Evolutionary conservation across 192 early-diverging fungal genomes (phyloP).

Genomic region (Backusella circina): DNA sequence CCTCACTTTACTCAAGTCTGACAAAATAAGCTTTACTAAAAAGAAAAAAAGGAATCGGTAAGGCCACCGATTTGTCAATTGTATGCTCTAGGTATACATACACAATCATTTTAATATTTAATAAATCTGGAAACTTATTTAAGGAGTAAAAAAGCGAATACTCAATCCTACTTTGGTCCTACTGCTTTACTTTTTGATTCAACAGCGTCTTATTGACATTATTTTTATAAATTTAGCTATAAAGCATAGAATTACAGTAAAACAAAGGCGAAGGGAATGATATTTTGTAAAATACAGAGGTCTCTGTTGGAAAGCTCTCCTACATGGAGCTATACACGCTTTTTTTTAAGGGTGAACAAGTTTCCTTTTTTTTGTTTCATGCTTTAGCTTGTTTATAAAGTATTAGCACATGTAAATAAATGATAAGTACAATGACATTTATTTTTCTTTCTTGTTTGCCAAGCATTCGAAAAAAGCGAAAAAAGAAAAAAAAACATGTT

Average conservation of each 20-base stretch:
- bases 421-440: not conserved
- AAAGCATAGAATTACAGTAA: not conserved
- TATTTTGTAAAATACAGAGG: no score
- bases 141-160: not conserved
- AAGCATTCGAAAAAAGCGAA: no score
- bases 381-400: not conserved
- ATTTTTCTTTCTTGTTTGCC: not conserved
- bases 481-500: no score
- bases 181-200: not conserved
- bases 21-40: not conserved
- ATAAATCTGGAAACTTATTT: not conserved
- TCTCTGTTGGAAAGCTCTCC: not conserved
- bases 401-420: not conserved
- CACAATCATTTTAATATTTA: not conserved
- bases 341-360: slow-evolving; percentile 2
- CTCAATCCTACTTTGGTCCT: not conserved
- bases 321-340: not conserved
- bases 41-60: not conserved
- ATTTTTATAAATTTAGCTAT: not conserved
- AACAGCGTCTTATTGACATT: not conserved
- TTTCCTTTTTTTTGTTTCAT: not conserved
- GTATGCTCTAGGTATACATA: not conserved
- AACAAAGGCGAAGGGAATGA: not conserved
- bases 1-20: not conserved
- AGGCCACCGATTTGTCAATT: not conserved